Evolutionary conservation across 1,284 basidiomycete species (phyloP).

Genomic region (Naganishia liquefaciens): DNA sequence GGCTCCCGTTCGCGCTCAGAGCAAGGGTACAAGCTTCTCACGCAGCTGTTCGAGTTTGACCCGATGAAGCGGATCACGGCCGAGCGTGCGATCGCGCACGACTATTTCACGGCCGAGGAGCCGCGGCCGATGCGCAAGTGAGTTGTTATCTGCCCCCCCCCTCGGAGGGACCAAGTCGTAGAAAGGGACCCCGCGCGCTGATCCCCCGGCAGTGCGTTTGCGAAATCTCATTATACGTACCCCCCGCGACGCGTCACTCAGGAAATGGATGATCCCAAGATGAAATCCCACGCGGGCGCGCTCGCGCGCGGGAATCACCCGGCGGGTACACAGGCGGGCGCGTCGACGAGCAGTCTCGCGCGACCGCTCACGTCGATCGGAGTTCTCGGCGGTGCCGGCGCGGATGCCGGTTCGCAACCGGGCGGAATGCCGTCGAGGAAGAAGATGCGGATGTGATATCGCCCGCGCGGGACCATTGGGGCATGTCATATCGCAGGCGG

Average conservation of each 20-base stretch:
- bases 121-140: constrained; percentile 53
- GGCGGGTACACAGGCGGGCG: not conserved
- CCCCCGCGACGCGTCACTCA: constrained; percentile 58
- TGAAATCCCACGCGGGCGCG: constrained; percentile 47
- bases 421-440: constrained; percentile 5
- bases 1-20: constrained; percentile 58
- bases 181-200: too few relatives aligned
- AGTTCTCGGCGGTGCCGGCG: constrained; percentile 4
- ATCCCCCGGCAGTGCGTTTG: constrained; percentile 37
- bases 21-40: constrained; percentile 77
- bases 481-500: constrained; percentile 2
- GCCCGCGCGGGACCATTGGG: not conserved
- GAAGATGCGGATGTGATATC: constrained; percentile 5
- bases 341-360: not conserved
- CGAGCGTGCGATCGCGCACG: constrained; percentile 73
- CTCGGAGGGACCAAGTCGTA: too few relatives aligned
- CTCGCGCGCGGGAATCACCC: not conserved
- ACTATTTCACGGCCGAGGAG: constrained; percentile 57
- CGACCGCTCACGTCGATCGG: constrained; percentile 9
- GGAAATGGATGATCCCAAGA: constrained; percentile 57
- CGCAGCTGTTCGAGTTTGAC: constrained; percentile 80
- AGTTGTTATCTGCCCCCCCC: too few relatives aligned
- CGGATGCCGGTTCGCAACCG: too few relatives aligned
- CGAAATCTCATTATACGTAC: constrained; percentile 54
- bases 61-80: constrained; percentile 84